Evolutionary conservation across 2,329 filamentous ascomycete species (phyloP), one percentile per base, ranked within the genome.

Genomic region (Elsinoe batatas): DNA sequence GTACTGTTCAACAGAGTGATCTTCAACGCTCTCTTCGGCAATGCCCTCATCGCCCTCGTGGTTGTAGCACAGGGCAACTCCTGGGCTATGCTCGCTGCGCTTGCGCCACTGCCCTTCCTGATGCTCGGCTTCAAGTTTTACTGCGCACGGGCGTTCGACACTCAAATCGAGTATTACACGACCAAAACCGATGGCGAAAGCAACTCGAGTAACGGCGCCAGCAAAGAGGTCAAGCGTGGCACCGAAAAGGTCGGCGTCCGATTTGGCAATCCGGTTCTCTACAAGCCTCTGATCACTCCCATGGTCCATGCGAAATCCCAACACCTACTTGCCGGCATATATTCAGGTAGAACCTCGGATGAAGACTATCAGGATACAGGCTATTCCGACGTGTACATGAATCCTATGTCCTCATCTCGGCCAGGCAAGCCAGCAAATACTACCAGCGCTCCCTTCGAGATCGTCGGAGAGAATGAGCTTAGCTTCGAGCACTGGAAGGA

Each of bases 231-330:
- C 58, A 73, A 75, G 54, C 69, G 67, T 35, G 81, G 79, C 64
- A 84, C 71, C 66, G 90, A 85, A 69, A 85, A 80, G 64, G 79
- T 90, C 56, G 85, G 80, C 58, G 83, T 82, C 20, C 80, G 87
- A 22, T 98, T 96, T 67, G 91, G 90, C 1, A 89, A 98, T 67
- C 93, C 91, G 1, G 90, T 88, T 3, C 77, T 97, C 13, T 95
- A 93, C 74, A 87, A 87, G 69, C 85, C 87, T 3, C 78, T 97
- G 17, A 91, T 91, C 63, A 95, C 90, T 0, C 91, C 91, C 2
- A 96, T 97, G 91, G 91, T 97, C 3, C 86, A 94, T 64, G 86
- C 88, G 54, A 95, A 87, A 70, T 88, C 89, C 2, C 88, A 93
- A 64, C 90, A 93, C 58, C 79, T 93, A 38, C 78, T 98, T 8